These are phyloP conservation scores for Penicillium sp. DNA, from an alignment of 2,329 filamentous ascomycete genomes.

Conservation along the genomic window DNA sequence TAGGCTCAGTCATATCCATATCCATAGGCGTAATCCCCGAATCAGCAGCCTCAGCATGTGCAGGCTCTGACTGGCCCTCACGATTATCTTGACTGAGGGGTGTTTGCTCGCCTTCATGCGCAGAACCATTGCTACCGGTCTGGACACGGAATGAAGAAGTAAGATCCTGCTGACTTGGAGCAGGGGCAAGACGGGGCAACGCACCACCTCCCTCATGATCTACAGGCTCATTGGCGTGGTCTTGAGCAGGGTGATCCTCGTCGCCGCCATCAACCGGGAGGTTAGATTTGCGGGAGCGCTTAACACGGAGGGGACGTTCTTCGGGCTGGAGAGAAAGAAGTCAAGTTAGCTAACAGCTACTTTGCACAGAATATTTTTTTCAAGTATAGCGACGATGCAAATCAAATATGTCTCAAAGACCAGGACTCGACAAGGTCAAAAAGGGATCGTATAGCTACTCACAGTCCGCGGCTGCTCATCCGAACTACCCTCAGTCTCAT, in stretches of 20 bases:
- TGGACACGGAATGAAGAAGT: conserved; percentile 40
- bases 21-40: conserved; percentile 37
- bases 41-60: conserved; percentile 20
- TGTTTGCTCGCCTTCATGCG: conserved; percentile 25
- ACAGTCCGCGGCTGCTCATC: conserved; percentile 47
- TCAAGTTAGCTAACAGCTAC: neutral
- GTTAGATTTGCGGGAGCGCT: conserved; percentile 43
- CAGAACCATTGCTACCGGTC: conserved; percentile 28
- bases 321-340: conserved; percentile 36
- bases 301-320: conserved; percentile 48
- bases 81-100: conserved; percentile 16
- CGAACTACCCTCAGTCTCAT: conserved; percentile 46
- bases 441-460: conserved; percentile 10
- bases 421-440: neutral
- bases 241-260: conserved; percentile 24
- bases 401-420: neutral
- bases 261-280: conserved; percentile 24
- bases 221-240: conserved; percentile 21
- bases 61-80: conserved; percentile 9
- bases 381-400: neutral
- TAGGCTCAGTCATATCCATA: conserved; percentile 37
- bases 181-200: conserved; percentile 38
- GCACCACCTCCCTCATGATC: conserved; percentile 17
- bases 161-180: conserved; percentile 38
- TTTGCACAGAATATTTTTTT: too few relatives aligned